Conservation (phyloP, 1,284 basidiomycete species). For the Prillingera fragicola region DNA sequence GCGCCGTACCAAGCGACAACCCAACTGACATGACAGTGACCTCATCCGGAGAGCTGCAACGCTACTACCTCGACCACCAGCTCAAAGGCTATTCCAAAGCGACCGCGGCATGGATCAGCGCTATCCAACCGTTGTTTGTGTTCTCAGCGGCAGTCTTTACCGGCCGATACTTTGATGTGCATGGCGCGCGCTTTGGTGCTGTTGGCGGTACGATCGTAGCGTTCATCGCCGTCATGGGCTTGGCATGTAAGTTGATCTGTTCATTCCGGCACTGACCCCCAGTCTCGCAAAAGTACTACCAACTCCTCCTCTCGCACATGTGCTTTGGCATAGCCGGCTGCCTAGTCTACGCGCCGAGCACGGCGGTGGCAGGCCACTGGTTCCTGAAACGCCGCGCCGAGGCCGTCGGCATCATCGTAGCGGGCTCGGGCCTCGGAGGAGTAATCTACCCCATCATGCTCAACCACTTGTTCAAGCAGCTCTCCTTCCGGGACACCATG, state of each 20-base stretch:
- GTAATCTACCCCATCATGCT: conserved; percentile 44
- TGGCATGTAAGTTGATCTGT: neutral
- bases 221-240: neutral
- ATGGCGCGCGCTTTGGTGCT: neutral
- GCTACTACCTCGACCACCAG: conserved; percentile 39
- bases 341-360: conserved; percentile 38
- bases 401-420: conserved; percentile 40
- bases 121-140: neutral
- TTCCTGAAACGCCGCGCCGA: conserved; percentile 37
- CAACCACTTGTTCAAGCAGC: conserved; percentile 26
- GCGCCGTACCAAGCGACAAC: neutral
- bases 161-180: neutral
- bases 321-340: conserved; percentile 36
- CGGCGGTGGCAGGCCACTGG: conserved; percentile 43
- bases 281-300: conserved; percentile 44
- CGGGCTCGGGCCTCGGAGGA: conserved; percentile 41
- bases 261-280: conserved; percentile 10
- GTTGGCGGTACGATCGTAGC: conserved; percentile 1
- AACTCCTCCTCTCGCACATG: conserved; percentile 40
- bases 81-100: neutral
- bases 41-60: conserved; percentile 36
- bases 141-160: neutral
- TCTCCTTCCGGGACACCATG: conserved; percentile 23
- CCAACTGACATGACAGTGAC: conserved; percentile 26
- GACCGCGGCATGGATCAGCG: neutral